phyloP scores from a whole-genome alignment of 768 basidiomycete genomes.

The Boletus huronensis region DNA sequence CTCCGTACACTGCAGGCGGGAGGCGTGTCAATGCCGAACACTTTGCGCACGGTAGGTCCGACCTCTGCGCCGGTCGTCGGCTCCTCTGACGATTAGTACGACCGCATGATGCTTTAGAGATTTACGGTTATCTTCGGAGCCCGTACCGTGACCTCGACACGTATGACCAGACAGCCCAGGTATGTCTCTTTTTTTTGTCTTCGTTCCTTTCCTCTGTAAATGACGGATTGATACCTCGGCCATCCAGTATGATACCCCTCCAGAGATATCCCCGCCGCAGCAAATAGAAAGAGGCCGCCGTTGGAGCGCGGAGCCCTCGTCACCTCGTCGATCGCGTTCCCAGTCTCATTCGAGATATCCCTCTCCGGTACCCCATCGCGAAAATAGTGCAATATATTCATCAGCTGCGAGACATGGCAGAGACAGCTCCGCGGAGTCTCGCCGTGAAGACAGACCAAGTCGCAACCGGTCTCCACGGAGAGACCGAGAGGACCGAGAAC shows the following conservation, averaged over 20 bases:
- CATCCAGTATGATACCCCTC: slow-evolving; percentile 56
- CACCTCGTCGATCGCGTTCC: slow-evolving; percentile 25
- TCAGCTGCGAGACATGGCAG: neutral
- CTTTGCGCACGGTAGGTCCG: slow-evolving; percentile 81
- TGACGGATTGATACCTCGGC: slow-evolving; percentile 6
- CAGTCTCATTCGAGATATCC: slow-evolving; percentile 28
- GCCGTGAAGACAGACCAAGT: neutral
- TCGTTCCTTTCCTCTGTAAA: neutral
- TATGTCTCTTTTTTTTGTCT: slow-evolving; percentile 27
- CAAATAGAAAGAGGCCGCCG: slow-evolving; percentile 22
- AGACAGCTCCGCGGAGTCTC: slow-evolving; percentile 7
- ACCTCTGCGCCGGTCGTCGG: neutral
- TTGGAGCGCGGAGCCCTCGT: slow-evolving; percentile 25
- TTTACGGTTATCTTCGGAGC: slow-evolving; percentile 85
- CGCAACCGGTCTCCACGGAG: slow-evolving; percentile 2
- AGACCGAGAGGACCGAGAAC: neutral
- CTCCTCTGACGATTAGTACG: neutral
- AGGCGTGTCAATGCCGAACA: slow-evolving; percentile 79
- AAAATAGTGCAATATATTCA: neutral
- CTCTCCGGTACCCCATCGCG: slow-evolving; percentile 3
- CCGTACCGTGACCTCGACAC: slow-evolving; percentile 80
- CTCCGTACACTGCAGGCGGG: slow-evolving; percentile 51
- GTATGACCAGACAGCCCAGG: slow-evolving; percentile 84
- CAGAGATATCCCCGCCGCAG: slow-evolving; percentile 38
- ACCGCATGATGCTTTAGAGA: slow-evolving; percentile 47